A percentile compares a stretch with the other conserved stretches of the same genome.
Evolutionary conservation across 148 eudicot genomes (phyloP).

Genomic region (Diospyros kaki): DNA sequence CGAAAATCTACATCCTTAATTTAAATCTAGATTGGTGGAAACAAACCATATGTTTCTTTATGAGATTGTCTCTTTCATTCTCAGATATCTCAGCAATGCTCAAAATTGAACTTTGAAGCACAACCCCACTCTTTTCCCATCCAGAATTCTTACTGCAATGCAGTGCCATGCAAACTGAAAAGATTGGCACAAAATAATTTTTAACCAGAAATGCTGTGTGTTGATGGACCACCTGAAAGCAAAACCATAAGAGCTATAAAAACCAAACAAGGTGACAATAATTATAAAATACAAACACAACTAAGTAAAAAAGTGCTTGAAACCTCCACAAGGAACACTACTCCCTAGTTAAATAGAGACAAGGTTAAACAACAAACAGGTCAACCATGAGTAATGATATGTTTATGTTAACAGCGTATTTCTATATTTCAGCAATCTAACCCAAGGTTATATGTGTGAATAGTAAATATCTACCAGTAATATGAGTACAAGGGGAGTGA

Average conservation of each 20-base stretch:
- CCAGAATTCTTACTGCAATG: slow-evolving; percentile 74
- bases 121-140: slow-evolving; percentile 62
- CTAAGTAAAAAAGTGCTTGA: neutral
- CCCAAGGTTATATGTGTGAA: too few relatives aligned
- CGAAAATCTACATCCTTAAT: neutral
- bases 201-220: slow-evolving; percentile 50
- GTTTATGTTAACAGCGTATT: neutral
- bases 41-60: slow-evolving; percentile 82
- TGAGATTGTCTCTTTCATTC: slow-evolving; percentile 81
- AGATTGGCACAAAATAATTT: slow-evolving; percentile 72
- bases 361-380: neutral
- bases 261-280: neutral
- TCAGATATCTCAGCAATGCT: slow-evolving; percentile 68
- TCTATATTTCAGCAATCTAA: too few relatives aligned
- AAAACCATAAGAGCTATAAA: slow-evolving; percentile 12
- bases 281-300: neutral
- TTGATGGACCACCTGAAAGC: slow-evolving; percentile 63
- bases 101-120: slow-evolving; percentile 65
- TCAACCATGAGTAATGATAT: neutral
- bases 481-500: too few relatives aligned
- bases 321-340: neutral
- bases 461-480: too few relatives aligned
- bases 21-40: neutral
- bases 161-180: slow-evolving; percentile 85
- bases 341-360: neutral